Evolutionary conservation across 2,329 filamentous ascomycete genomes (phyloP).

Genomic region (Fusarium redolens): DNA sequence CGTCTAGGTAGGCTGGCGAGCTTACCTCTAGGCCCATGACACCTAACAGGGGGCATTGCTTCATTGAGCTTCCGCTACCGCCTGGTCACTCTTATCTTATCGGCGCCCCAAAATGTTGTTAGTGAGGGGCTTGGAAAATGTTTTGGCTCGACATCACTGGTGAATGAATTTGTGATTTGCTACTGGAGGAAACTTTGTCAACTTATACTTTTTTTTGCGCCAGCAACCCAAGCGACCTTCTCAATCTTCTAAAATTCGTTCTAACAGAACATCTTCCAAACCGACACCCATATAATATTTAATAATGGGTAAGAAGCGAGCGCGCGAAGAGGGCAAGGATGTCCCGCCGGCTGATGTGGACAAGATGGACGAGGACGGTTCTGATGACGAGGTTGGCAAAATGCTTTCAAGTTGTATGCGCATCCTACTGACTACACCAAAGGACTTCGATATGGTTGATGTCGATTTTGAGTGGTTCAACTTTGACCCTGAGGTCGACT

Average conservation of each 20-base stretch:
- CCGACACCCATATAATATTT: not conserved
- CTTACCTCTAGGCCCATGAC: conserved; percentile 1
- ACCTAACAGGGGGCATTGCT: conserved; percentile 30
- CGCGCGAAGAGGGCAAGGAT: conserved; percentile 60
- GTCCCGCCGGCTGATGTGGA: conserved; percentile 54
- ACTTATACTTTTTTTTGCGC: conserved; percentile 2
- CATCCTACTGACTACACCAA: conserved; percentile 15
- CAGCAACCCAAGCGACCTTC: not conserved
- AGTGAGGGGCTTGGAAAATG: conserved; percentile 58
- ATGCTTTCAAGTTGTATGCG: conserved; percentile 17
- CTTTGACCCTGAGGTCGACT: conserved; percentile 88
- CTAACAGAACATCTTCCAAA: not conserved
- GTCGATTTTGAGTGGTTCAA: conserved; percentile 99
- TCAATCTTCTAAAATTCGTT: not conserved
- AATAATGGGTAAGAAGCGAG: conserved; percentile 63
- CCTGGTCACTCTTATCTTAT: conserved; percentile 33
- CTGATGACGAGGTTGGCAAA: conserved; percentile 64
- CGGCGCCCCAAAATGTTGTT: conserved; percentile 37
- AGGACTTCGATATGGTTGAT: conserved; percentile 93
- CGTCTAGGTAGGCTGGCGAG: conserved; percentile 9
- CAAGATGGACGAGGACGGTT: conserved; percentile 64
- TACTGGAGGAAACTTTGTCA: conserved; percentile 6
- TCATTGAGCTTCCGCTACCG: conserved; percentile 14
- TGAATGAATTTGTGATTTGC: conserved; percentile 25
- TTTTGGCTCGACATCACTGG: conserved; percentile 41